Evolutionary conservation across 164 flowering plant species (phyloP).

Genomic region (Nymphaea thermarum): DNA sequence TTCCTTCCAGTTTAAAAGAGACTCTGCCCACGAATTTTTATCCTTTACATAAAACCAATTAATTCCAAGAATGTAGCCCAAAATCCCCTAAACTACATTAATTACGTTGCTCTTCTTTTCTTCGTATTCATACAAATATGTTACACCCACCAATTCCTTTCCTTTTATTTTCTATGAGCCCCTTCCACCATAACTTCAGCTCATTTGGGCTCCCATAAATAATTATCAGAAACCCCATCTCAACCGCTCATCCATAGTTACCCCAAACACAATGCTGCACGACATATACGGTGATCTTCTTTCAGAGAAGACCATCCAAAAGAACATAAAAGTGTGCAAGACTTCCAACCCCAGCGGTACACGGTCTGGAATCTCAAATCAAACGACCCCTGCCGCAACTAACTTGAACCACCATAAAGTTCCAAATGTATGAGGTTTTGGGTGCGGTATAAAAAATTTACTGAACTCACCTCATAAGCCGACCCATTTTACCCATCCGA

Average conservation of each 20-base stretch:
- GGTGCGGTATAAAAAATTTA: background rate
- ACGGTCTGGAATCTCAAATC: background rate
- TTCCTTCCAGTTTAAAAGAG: background rate
- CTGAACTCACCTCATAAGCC: constrained; percentile 30
- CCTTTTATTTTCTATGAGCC: background rate
- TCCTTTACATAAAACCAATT: background rate
- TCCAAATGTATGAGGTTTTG: background rate
- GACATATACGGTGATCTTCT: background rate
- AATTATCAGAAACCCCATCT: background rate
- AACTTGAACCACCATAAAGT: background rate
- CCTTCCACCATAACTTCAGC: background rate
- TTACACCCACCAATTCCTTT: background rate
- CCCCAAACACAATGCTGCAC: background rate
- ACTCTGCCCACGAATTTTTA: background rate
- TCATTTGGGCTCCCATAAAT: background rate
- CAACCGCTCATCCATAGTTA: background rate
- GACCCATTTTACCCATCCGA: constrained; percentile 99
- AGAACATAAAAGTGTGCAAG: background rate
- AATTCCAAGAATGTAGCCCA: background rate
- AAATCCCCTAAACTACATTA: background rate
- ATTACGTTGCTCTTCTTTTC: background rate
- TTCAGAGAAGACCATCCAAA: background rate
- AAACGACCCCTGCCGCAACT: background rate
- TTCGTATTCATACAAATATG: background rate
- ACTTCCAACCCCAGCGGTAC: too few relatives aligned